Conservation (phyloP, 2,329 filamentous ascomycete genomes). For the Monilinia aucupariae region DNA sequence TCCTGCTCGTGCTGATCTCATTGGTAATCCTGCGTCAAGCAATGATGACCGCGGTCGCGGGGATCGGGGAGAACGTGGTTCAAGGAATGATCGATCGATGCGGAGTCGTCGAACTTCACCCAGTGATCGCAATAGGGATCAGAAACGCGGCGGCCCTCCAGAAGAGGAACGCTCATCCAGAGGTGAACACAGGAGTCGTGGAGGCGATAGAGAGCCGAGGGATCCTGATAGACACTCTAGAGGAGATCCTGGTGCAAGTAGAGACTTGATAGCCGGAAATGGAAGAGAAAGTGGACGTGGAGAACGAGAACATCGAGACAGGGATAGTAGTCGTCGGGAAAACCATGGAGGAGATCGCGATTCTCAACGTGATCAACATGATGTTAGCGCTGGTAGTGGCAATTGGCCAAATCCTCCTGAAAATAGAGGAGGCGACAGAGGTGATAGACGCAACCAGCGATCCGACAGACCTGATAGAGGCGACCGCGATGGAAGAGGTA, state of each 20-base stretch:
- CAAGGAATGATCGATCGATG: slow-evolving; percentile 32
- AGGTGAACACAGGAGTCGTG: slow-evolving; percentile 31
- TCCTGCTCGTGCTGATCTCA: slow-evolving; percentile 31
- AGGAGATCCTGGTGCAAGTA: slow-evolving; percentile 1
- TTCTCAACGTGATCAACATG: slow-evolving; percentile 8
- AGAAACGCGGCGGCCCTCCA: slow-evolving; percentile 24
- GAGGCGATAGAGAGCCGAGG: slow-evolving; percentile 23
- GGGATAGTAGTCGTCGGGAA: slow-evolving; percentile 21
- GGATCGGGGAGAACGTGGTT: slow-evolving; percentile 30
- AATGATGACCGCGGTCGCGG: slow-evolving; percentile 23
- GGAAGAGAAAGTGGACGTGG: slow-evolving; percentile 22
- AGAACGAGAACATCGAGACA: slow-evolving; percentile 21
- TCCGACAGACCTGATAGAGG: slow-evolving; percentile 18
- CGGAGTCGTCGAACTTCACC: slow-evolving; percentile 32
- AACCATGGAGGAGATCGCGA: slow-evolving; percentile 15
- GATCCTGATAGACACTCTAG: slow-evolving; percentile 14
- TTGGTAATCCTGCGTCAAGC: slow-evolving; percentile 23
- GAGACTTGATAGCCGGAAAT: slow-evolving; percentile 25
- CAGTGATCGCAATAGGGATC: slow-evolving; percentile 31
- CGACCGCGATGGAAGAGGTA: slow-evolving; percentile 29
- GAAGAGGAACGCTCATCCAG: slow-evolving; percentile 30
- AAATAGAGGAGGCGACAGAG: slow-evolving; percentile 22
- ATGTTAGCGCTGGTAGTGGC: background rate
- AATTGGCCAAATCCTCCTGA: slow-evolving; percentile 13
- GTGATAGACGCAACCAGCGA: slow-evolving; percentile 23